Base-by-base conservation (phyloP, 2,329 filamentous ascomycete genomes). In the Shiraia sp. region DNA sequence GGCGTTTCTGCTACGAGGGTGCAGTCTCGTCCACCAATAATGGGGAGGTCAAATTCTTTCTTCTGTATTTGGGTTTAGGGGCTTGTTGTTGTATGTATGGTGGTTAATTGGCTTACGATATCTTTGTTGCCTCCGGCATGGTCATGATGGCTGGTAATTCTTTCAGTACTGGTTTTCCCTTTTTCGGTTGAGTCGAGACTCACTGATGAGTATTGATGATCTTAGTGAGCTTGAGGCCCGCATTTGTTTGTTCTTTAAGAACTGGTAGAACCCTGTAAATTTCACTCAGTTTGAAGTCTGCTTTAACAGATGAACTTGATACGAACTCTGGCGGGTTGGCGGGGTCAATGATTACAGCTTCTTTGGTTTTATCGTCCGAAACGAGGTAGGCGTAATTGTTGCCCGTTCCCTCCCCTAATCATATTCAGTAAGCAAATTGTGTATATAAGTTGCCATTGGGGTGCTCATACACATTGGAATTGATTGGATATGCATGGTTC, bases 191-290 rank as follows among this genome's bases (percentile, higher is more conserved):
- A 1, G 8, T 22, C 19, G 8, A 25, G 16, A 71, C 88, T 71
- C 75, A 96, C 91, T 97, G 92, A 64, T 99, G 93, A 2, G 93
- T 99, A 66, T 99, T 99, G 61, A 97, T 85, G 64, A 99, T 95
- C 35, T 85, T 88, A 16, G 80, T 90, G 49, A 99, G 74, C 57
- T 95, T 91, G 63, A 96, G 89, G 55, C 82, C 80, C 12, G 86
- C 85, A 15, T 83, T 72, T 5, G 88, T 85, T 45, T 88, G 84
- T 52, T 90, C 79, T 66, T 92, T 85, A 37, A 99, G 72, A 8
- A 79, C 75, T 10, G 83, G 82, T 3, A 80, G 67, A 4, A 86
- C 82, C 55, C 82, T 85, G 33, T 41, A 16, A 26, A 30, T 29
- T 14, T 32, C 37, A 13, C 14, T 39, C n/a, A 46, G 27, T 25